Evolutionary conservation across 225 moss, liverwort and hornwort genomes (phyloP).

Genomic region (Bryoerythrophyllum caledonicum): DNA sequence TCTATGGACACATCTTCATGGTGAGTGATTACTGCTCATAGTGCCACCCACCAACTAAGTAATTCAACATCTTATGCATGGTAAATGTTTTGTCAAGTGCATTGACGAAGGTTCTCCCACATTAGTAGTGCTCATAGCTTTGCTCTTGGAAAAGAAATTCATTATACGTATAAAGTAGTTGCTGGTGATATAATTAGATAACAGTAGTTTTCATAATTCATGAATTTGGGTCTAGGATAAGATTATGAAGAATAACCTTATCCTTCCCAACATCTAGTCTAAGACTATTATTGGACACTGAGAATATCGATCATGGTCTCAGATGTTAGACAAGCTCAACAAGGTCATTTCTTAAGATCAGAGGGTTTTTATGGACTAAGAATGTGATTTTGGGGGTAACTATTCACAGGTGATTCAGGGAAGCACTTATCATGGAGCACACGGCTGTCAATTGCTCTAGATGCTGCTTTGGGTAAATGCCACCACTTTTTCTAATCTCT

Average conservation of each 20-base stretch:
- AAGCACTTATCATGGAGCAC: constrained; percentile 41
- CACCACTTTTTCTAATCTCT: neutral
- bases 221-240: neutral
- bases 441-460: constrained; percentile 47
- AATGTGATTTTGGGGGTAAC: neutral
- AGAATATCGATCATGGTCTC: neutral
- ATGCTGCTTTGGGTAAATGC: constrained; percentile 40
- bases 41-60: too few relatives aligned
- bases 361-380: neutral
- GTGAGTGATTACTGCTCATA: constrained; percentile 14
- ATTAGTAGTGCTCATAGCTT: too few relatives aligned
- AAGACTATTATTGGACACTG: neutral
- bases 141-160: too few relatives aligned
- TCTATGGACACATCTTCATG: constrained; percentile 45
- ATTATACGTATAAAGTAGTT: too few relatives aligned
- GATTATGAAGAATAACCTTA: too few relatives aligned
- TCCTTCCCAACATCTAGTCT: too few relatives aligned
- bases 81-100: too few relatives aligned
- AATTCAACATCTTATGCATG: too few relatives aligned
- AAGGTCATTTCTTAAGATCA: neutral
- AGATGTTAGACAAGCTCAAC: neutral
- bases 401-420: constrained; percentile 17
- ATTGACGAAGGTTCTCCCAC: too few relatives aligned
- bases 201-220: too few relatives aligned
- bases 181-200: too few relatives aligned